Percentiles rank a stretch among this genome's conserved stretches.
These are phyloP conservation scores for Erodium texanum DNA, from an alignment of 441 rosid genomes.

Conservation along the genomic window DNA sequence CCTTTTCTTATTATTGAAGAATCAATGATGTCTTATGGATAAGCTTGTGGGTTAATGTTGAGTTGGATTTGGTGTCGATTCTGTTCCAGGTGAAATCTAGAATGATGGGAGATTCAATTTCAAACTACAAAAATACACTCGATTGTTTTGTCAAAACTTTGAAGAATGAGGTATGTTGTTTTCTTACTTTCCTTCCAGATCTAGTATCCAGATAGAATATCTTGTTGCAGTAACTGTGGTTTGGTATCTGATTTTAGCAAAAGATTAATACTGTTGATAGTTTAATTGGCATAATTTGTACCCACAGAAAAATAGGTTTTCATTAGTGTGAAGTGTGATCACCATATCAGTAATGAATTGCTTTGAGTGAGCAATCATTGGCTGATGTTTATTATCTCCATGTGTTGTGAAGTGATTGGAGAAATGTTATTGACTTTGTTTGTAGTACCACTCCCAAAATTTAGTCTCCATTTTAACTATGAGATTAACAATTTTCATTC, in stretches of 20 bases:
- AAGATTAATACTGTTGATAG: not conserved
- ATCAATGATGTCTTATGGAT: not conserved
- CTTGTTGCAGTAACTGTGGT: not conserved
- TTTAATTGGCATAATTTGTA: not conserved
- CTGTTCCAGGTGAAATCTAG: constrained; percentile 64
- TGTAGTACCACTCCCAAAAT: not conserved
- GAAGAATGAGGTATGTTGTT: constrained; percentile 44
- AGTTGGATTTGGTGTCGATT: constrained; percentile 7
- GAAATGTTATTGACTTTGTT: not conserved
- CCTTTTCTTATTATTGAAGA: constrained; percentile 3
- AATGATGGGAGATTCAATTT: constrained; percentile 60
- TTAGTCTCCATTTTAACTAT: not conserved
- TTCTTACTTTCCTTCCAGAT: constrained; percentile 11
- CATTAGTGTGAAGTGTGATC: not conserved
- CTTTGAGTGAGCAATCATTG: not conserved
- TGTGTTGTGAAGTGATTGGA: not conserved
- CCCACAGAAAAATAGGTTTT: not conserved
- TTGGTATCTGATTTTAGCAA: not conserved
- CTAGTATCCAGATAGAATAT: constrained; percentile 8
- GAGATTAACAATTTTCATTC: not conserved
- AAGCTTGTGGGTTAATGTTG: constrained; percentile 10
- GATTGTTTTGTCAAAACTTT: constrained; percentile 64
- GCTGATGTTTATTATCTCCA: not conserved
- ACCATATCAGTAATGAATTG: not conserved
- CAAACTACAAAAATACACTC: constrained; percentile 49